Conservation (phyloP, 805 yeast species). For the Candida krabiensis region DNA sequence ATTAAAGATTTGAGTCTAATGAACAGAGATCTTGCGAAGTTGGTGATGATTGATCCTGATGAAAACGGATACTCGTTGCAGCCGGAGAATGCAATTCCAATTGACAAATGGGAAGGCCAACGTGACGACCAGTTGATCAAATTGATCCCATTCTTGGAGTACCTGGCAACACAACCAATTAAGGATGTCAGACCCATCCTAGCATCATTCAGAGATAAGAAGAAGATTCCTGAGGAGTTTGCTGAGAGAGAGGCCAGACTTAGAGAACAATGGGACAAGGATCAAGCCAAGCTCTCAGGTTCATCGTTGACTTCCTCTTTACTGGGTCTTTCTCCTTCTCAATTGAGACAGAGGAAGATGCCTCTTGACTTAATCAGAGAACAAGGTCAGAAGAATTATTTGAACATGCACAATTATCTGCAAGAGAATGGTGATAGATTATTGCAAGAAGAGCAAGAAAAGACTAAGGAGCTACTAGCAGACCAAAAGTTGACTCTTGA, state of each 20-base stretch:
- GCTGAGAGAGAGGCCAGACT: slow-evolving; percentile 71
- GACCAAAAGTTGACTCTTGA: slow-evolving; percentile 82
- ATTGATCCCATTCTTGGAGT: slow-evolving; percentile 91
- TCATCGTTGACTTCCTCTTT: slow-evolving; percentile 32
- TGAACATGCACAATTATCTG: slow-evolving; percentile 66
- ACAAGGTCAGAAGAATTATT: slow-evolving; percentile 88
- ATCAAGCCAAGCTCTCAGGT: slow-evolving; percentile 37
- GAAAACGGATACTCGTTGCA: slow-evolving; percentile 73
- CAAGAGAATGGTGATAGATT: slow-evolving; percentile 62
- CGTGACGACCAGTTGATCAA: slow-evolving; percentile 77
- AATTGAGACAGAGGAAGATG: slow-evolving; percentile 54
- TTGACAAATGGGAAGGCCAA: slow-evolving; percentile 84
- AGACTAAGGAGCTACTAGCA: slow-evolving; percentile 78
- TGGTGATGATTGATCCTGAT: slow-evolving; percentile 76
- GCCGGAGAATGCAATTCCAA: slow-evolving; percentile 90
- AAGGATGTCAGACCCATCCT: slow-evolving; percentile 90
- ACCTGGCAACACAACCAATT: slow-evolving; percentile 80
- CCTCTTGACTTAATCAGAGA: slow-evolving; percentile 89
- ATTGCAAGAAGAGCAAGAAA: slow-evolving; percentile 80
- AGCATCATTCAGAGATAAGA: slow-evolving; percentile 65
- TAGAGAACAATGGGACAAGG: slow-evolving; percentile 67
- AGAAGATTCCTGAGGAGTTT: slow-evolving; percentile 75
- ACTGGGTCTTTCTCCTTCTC: slow-evolving; percentile 58
- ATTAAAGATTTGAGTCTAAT: slow-evolving; percentile 86
- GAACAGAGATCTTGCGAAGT: slow-evolving; percentile 87